Evolutionary conservation across 1,139 yeast species (phyloP).

Genomic region (Saccharomycopsis phalli): DNA sequence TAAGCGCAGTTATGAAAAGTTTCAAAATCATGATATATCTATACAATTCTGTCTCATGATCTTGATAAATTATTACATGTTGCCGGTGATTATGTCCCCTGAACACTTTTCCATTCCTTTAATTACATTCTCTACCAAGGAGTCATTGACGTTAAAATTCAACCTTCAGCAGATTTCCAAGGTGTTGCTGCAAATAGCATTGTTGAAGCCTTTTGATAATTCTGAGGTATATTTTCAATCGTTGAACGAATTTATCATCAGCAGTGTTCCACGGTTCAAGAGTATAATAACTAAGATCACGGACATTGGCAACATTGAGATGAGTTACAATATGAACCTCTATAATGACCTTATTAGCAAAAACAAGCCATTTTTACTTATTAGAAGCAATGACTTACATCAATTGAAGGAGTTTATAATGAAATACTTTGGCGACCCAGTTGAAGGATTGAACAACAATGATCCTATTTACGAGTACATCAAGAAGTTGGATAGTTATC

Average conservation of each 20-base stretch:
- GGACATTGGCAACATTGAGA: conserved; percentile 49
- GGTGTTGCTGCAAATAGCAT: conserved; percentile 56
- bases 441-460: conserved; percentile 40
- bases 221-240: conserved; percentile 71
- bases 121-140: conserved; percentile 24
- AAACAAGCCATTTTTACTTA: conserved; percentile 53
- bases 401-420: conserved; percentile 50
- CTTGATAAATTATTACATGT: conserved; percentile 52
- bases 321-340: conserved; percentile 50
- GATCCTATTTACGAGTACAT: conserved; percentile 44
- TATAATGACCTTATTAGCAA: conserved; percentile 67
- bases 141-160: conserved; percentile 30
- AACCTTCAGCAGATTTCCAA: conserved; percentile 54
- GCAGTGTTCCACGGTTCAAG: conserved; percentile 40
- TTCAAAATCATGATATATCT: conserved; percentile 31
- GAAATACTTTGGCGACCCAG: conserved; percentile 42
- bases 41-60: conserved; percentile 36
- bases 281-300: conserved; percentile 40
- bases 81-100: conserved; percentile 61
- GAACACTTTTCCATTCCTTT: conserved; percentile 52
- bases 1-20: conserved; percentile 33
- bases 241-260: conserved; percentile 58
- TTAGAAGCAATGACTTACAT: conserved; percentile 59
- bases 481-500: conserved; percentile 24
- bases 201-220: conserved; percentile 53